A percentile compares a stretch with the other conserved stretches of the same genome.
Evolutionary conservation across 768 basidiomycete species (phyloP).

Genomic region (Coprinopsis cinerea): DNA sequence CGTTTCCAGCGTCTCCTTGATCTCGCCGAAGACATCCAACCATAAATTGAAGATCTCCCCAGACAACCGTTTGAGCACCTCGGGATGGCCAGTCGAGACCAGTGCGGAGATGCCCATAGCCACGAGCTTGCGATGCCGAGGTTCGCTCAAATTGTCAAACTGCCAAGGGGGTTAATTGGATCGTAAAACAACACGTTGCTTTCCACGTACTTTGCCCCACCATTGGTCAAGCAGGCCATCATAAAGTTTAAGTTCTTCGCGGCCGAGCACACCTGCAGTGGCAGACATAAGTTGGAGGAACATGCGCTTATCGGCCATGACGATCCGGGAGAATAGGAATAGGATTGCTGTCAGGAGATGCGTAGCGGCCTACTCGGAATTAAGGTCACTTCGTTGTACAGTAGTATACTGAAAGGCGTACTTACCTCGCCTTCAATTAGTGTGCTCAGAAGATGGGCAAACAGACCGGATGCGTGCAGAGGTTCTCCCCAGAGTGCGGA

Average conservation of each 20-base stretch:
- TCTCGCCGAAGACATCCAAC: conserved; percentile 84
- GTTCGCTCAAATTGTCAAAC: conserved; percentile 91
- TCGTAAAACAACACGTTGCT: background rate
- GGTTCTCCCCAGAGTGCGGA: conserved; percentile 64
- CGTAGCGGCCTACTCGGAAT: conserved; percentile 26
- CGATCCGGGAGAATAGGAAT: conserved; percentile 69
- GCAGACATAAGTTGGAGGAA: conserved; percentile 70
- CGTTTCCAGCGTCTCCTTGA: conserved; percentile 59
- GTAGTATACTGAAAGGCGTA: background rate
- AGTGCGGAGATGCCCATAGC: conserved; percentile 79
- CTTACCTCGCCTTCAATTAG: conserved; percentile 64
- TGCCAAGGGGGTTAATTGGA: conserved; percentile 22
- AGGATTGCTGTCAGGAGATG: conserved; percentile 62
- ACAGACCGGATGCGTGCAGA: conserved; percentile 70
- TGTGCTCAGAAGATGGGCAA: conserved; percentile 52
- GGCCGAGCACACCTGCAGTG: conserved; percentile 41
- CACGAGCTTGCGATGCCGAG: conserved; percentile 74
- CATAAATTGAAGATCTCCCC: conserved; percentile 81
- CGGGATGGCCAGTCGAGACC: conserved; percentile 66
- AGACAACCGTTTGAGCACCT: conserved; percentile 66
- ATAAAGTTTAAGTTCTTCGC: conserved; percentile 51
- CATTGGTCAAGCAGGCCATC: conserved; percentile 71
- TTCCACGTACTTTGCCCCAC: conserved; percentile 63
- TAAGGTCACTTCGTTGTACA: conserved; percentile 1
- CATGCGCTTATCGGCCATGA: conserved; percentile 55